Base-by-base conservation (phyloP, 805 yeast genomes). In the Cyberlindnera euphorbiiphila region DNA sequence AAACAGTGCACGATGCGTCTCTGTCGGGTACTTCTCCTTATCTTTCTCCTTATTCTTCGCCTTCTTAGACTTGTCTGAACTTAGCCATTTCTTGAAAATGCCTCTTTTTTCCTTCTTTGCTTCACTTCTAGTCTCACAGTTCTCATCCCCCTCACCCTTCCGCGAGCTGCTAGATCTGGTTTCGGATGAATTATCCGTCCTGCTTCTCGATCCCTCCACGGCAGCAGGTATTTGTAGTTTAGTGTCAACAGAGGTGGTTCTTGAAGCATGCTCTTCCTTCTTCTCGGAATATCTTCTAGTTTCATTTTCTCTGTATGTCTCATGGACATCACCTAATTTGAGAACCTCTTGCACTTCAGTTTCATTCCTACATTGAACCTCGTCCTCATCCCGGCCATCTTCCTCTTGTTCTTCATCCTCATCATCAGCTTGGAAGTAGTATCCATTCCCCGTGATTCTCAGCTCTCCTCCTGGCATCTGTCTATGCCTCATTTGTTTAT, bases 361-460 rank as follows among this genome's bases (percentile, higher is more conserved):
- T 4, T 12, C 22, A 20, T 21, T 13, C 16, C 25, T 29, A 4
- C 13, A 8, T 15, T 23, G 17, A 15, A 19, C 34, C 20, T 31
- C 34, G 23, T 31, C n/a, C n/a, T n/a, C n/a, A n/a, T n/a, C n/a
- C n/a, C n/a, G n/a, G n/a, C 10, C 25, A 26, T 25, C 25, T 6
- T 23, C 20, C 16, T 21, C 4, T n/a, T 27, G 36, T 13, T 30
- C 38, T 3, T 35, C 45, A 11, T 17, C 28, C 4, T 19, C 41
- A 12, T 36, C 37, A 8, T 37, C 41, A 6, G 37, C 23, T 4
- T 23, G 13, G 31, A 51, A 45, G 20, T 47, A 54, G 25, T 51
- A 54, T 0, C 57, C 59, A 24, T 42, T 40, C 1, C 49, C 49
- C 2, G 54, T 52, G 33, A 53, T 54, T 25, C 56, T 43, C 24